Evolutionary conservation across 768 basidiomycete species (phyloP).

Genomic region (Trametes cingulata): DNA sequence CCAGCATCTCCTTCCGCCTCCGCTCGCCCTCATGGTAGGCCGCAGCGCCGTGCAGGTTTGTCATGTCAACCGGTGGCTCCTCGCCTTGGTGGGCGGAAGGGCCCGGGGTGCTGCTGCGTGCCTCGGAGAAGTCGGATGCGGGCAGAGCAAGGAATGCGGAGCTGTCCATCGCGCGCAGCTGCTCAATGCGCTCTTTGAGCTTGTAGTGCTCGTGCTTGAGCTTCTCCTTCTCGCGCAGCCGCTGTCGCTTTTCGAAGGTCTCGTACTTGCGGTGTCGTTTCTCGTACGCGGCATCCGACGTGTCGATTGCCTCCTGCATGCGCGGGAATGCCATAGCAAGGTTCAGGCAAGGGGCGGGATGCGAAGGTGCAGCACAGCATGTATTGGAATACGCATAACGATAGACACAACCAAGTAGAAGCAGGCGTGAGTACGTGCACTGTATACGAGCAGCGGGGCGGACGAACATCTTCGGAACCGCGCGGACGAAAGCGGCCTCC

Average conservation of each 20-base stretch:
- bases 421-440: constrained; percentile 12
- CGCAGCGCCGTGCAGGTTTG: constrained; percentile 33
- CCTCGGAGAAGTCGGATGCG: constrained; percentile 50
- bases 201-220: constrained; percentile 91
- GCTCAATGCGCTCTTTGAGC: constrained; percentile 85
- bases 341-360: background rate
- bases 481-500: constrained; percentile 73
- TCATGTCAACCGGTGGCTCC: constrained; percentile 22
- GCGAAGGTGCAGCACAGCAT: background rate
- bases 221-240: constrained; percentile 88
- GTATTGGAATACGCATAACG: constrained; percentile 13
- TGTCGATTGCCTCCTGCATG: constrained; percentile 58
- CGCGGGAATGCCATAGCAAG: background rate
- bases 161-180: constrained; percentile 72
- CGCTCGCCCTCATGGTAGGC: constrained; percentile 67
- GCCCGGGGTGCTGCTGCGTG: constrained; percentile 7
- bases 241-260: constrained; percentile 80
- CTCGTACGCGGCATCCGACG: constrained; percentile 79
- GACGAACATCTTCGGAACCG: constrained; percentile 67
- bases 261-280: constrained; percentile 87
- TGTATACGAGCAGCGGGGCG: background rate
- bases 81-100: constrained; percentile 27
- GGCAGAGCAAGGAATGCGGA: constrained; percentile 67
- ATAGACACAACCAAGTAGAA: constrained; percentile 5
- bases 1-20: constrained; percentile 72